Evolutionary conservation across 2,329 filamentous ascomycete species (phyloP), one percentile per base, ranked within the genome.

Genomic region (Penicillium hordei): DNA sequence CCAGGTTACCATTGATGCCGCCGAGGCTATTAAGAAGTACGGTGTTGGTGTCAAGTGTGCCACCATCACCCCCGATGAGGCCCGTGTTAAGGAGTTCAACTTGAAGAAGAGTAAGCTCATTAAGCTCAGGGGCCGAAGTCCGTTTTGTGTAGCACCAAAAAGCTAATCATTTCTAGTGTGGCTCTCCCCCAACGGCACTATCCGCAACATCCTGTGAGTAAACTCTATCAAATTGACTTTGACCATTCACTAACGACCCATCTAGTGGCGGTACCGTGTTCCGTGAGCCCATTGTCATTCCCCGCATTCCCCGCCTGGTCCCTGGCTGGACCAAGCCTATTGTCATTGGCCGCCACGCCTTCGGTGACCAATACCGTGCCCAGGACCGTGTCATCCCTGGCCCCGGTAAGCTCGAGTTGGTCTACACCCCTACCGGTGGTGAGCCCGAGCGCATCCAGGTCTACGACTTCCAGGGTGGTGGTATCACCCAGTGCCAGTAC

Each of bases 301-400:
- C 90, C 67, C 86, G 88, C 72, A 91, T 99, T 65, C 94, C 94
- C 58, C 90, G 93, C 71, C 87, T 99, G 57, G 91, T 99, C 52
- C 92, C 91, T 48, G 92, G 93, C 78, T 99, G 94, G 94, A 93
- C 95, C 84, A 93, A 97, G 82, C 92, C 94, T 76, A 99, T 99
- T 79, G 94, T 97, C 76, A 97, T 99, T 76, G 94, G 94, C 68
- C 92, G 94, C 77, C 94, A 99, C 79, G 94, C 94, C 65, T 97
- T 97, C 73, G 94, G 94, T 73, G 94, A 97, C 81, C 94, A 99
- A 81, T 99, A 99, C 84, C 89, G 93, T 63, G 94, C 94, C 68
- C 96, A 95, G 81, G 94, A 99, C 82, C 81, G 84, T 63, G 91
- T 97, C 62, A 86, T 93, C 63, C 84, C 87, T 52, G 90, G 89